Percentiles rank a stretch among this genome's conserved stretches.
Evolutionary conservation across 306 rosid species (phyloP).

Genomic region (Dicorynia guianensis): DNA sequence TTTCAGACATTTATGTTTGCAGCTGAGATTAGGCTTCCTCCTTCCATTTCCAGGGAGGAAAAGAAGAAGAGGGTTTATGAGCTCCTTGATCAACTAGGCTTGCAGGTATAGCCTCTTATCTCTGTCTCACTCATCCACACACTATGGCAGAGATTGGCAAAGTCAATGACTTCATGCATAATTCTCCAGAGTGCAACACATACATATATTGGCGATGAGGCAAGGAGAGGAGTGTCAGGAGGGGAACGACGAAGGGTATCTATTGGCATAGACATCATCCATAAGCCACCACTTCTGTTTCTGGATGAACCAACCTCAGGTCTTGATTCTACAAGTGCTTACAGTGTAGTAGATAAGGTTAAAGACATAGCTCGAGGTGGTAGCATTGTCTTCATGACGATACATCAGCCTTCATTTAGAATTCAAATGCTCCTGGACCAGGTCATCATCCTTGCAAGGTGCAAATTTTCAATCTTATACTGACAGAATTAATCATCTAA

Average conservation of each 20-base stretch:
- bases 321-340: slow-evolving; percentile 89
- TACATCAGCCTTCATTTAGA: slow-evolving; percentile 90
- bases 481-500: not conserved
- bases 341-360: slow-evolving; percentile 85
- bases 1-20: slow-evolving; percentile 92
- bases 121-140: not conserved
- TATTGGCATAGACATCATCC: slow-evolving; percentile 85
- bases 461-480: slow-evolving; percentile 17
- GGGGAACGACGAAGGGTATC: slow-evolving; percentile 91
- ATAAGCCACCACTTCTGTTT: slow-evolving; percentile 78
- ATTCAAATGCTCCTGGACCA: slow-evolving; percentile 83
- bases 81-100: slow-evolving; percentile 75
- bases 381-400: slow-evolving; percentile 88
- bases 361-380: slow-evolving; percentile 88
- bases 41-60: slow-evolving; percentile 67
- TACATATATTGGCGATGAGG: slow-evolving; percentile 89
- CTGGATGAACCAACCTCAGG: slow-evolving; percentile 97
- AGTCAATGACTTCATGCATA: slow-evolving; percentile 11
- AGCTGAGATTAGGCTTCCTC: slow-evolving; percentile 91
- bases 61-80: slow-evolving; percentile 77
- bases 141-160: not conserved
- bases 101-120: slow-evolving; percentile 58
- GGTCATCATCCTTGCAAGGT: slow-evolving; percentile 88
- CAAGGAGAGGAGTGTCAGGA: slow-evolving; percentile 86
- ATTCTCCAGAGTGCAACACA: slow-evolving; percentile 70